Evolutionary conservation across 2,329 filamentous ascomycete genomes (phyloP), one percentile per base, ranked within the genome.

Genomic region (Ophiocordyceps camponoti-floridani): DNA sequence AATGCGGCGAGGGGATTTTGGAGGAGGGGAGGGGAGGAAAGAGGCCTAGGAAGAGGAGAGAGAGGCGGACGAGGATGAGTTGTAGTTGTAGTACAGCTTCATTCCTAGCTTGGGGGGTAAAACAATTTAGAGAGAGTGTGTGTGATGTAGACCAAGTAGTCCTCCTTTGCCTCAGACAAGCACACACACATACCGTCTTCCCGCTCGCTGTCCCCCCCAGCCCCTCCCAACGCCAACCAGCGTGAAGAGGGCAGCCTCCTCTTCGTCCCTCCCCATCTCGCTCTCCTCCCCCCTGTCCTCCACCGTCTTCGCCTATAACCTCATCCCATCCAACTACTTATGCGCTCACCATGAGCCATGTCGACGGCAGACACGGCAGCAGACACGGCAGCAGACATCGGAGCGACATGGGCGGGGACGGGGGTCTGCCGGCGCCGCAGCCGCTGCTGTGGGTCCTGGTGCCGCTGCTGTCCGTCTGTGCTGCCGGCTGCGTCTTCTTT

Each of bases 381-480:
- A 33, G 14, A 33, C 31, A 33, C 31, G 31, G n/a, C n/a, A n/a
- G 31, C 31, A 33, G 31, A 33, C 31, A 33, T 33, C 31, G 31
- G 31, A 33, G 31, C 14, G 31, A 33, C 31, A 33, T 33, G 31
- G 31, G 31, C 31, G 31, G 31, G 11, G 31, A 33, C 31, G 31
- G 31, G 11, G 31, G 31, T 12, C 12, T 33, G 31, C 11, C 31
- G 14, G 31, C 65, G 44, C 62, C 65, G 47, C 66, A 70, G 51
- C 73, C 72, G 50, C 72, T 77, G 57, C 65, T 72, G 51, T 77
- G 75, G 60, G 64, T 79, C 42, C 64, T 72, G 26, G 62, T 77
- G 23, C 62, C 69, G 12, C 52, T 74, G 43, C 58, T 65, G 46
- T 55, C 72, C 47, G 62, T 68, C 41, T 56, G 66, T 4, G 46